phyloP scores from a whole-genome alignment of 139 green algal species.

The Auxenochlorella pyrenoidosa region DNA sequence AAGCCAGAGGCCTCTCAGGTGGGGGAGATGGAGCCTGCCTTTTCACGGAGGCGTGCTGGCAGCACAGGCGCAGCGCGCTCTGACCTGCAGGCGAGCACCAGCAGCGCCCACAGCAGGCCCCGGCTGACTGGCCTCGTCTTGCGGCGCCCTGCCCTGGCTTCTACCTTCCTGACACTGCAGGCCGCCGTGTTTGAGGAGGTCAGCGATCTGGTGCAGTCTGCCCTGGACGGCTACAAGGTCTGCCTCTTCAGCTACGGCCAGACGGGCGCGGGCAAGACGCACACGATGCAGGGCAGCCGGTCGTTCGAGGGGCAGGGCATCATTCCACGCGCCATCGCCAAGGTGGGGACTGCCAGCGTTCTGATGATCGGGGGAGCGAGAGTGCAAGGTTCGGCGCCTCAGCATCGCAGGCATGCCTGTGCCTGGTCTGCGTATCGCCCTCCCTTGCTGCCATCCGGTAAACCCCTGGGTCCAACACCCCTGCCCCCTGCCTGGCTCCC shows the following conservation, averaged over 20 bases:
- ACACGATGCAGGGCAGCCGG: slow-evolving; percentile 94
- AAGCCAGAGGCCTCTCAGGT: slow-evolving; percentile 66
- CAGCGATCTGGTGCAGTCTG: slow-evolving; percentile 92
- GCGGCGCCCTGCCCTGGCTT: neutral
- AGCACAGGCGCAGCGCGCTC: neutral
- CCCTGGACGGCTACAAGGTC: slow-evolving; percentile 98
- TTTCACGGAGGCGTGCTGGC: neutral
- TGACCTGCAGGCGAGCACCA: neutral
- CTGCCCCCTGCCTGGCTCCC: neutral
- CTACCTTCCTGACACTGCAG: slow-evolving; percentile 43
- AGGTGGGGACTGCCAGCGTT: slow-evolving; percentile 48
- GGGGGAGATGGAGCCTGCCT: neutral
- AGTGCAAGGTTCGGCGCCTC: no score
- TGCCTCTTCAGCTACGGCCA: slow-evolving; percentile 99
- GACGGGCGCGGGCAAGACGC: slow-evolving; percentile 97
- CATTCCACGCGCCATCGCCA: slow-evolving; percentile 87
- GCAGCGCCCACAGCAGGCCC: neutral
- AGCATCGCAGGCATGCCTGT: no score
- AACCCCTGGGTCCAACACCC: neutral
- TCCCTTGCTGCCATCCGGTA: neutral
- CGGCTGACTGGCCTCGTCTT: neutral
- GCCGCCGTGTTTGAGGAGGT: slow-evolving; percentile 88
- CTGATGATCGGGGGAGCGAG: neutral
- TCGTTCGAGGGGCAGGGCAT: slow-evolving; percentile 74
- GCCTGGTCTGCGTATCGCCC: no score